Percentiles rank a stretch among this genome's conserved stretches.
phyloP scores from a whole-genome alignment of 2,329 filamentous ascomycete genomes.

The Metarhizium robertsii region DNA sequence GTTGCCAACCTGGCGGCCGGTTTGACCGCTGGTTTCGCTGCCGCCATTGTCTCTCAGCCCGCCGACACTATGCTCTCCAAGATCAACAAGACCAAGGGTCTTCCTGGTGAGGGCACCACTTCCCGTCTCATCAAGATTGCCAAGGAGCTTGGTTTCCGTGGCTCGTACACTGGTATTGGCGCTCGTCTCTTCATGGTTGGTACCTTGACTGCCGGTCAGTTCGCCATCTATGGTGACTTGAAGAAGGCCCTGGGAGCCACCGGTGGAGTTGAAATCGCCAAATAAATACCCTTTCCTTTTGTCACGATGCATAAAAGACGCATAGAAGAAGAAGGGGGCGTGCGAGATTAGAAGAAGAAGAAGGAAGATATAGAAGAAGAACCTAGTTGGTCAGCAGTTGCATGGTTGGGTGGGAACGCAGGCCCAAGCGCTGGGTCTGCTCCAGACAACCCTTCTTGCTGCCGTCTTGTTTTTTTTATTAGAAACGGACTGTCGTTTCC shows the following conservation, averaged over 20 bases:
- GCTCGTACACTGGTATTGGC: constrained; percentile 73
- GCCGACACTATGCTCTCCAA: constrained; percentile 91
- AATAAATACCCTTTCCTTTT: constrained; percentile 9
- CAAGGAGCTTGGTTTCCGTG: constrained; percentile 72
- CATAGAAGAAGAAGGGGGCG: neutral
- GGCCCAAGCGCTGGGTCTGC: constrained; percentile 10
- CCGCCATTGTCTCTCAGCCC: constrained; percentile 78
- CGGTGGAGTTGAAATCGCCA: constrained; percentile 15
- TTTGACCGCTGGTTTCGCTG: constrained; percentile 61
- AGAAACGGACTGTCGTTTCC: constrained; percentile 1
- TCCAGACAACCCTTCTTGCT: neutral
- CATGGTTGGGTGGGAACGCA: neutral
- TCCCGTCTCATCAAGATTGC: constrained; percentile 79
- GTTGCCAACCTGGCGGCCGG: constrained; percentile 62
- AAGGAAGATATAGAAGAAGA: neutral
- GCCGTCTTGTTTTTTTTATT: neutral
- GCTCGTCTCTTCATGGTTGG: constrained; percentile 58
- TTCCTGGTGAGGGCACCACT: constrained; percentile 75
- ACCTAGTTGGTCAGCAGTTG: neutral
- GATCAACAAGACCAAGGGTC: constrained; percentile 92
- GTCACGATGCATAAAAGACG: neutral
- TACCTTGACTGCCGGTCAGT: constrained; percentile 70
- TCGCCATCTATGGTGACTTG: constrained; percentile 76
- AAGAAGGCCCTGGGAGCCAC: constrained; percentile 47
- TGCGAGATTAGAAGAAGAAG: neutral